A percentile compares a stretch with the other conserved stretches of the same genome.
These are phyloP conservation scores for Collybiopsis confluens DNA, from an alignment of 768 basidiomycete genomes.

Conservation along the genomic window DNA sequence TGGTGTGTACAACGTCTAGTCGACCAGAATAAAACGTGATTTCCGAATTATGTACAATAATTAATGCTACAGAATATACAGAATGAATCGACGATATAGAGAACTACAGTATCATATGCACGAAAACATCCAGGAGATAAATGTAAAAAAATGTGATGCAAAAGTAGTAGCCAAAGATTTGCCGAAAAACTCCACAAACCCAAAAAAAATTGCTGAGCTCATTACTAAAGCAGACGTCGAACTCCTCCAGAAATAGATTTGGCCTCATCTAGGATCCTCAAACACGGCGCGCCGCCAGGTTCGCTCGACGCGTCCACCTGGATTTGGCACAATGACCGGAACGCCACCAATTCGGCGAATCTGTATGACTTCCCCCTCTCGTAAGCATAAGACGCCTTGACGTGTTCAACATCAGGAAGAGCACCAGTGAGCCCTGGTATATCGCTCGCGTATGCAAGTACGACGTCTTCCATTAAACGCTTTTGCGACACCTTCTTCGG, in stretches of 20 bases:
- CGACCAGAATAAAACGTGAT: too few species aligned
- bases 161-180: too few species aligned
- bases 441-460: constrained; percentile 23
- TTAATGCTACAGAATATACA: too few species aligned
- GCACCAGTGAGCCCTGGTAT: constrained; percentile 22
- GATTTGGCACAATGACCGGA: constrained; percentile 45
- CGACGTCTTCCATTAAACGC: constrained; percentile 20
- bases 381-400: constrained; percentile 62
- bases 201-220: too few species aligned
- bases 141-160: too few species aligned
- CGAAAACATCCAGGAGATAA: too few species aligned
- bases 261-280: background rate
- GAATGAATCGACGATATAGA: too few species aligned
- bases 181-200: too few species aligned
- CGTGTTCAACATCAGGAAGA: constrained; percentile 28
- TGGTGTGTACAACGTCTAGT: too few species aligned
- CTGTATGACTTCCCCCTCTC: background rate
- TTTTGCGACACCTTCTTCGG: constrained; percentile 7
- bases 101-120: too few species aligned
- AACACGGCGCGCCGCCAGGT: background rate
- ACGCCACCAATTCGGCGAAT: constrained; percentile 57
- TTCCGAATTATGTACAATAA: too few species aligned
- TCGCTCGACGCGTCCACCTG: constrained; percentile 38
- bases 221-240: background rate
- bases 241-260: constrained; percentile 1